A percentile compares a stretch with the other conserved stretches of the same genome.
phyloP scores from a whole-genome alignment of 225 moss, liverwort and hornwort genomes.

The Antitrichia curtipendula region DNA sequence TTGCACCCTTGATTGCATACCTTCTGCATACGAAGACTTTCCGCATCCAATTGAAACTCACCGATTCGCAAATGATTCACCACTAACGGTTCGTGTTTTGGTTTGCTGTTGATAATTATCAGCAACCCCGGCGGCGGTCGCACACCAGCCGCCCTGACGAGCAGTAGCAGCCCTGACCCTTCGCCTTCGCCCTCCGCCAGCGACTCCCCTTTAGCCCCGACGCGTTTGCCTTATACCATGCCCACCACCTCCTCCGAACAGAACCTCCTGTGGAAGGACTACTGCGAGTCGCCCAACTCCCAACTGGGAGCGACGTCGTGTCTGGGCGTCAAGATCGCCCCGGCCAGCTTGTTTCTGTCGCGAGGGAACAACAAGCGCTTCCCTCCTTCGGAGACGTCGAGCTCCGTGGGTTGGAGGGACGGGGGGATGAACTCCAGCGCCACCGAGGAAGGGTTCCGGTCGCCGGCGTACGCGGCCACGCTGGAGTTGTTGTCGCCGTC shows the following conservation, averaged over 20 bases:
- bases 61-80: not conserved
- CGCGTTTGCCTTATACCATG: conserved; percentile 39
- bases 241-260: not conserved
- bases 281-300: conserved; percentile 14
- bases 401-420: not conserved
- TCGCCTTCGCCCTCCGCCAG: not conserved
- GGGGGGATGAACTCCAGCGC: not conserved
- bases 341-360: conserved; percentile 4
- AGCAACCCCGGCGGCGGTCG: not conserved
- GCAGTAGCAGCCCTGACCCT: not conserved
- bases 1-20: not conserved
- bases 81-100: not conserved
- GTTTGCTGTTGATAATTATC: not conserved
- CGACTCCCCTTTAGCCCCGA: not conserved
- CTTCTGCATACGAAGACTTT: no score
- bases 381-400: not conserved
- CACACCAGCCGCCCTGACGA: not conserved
- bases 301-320: not conserved
- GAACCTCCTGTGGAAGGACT: conserved; percentile 23
- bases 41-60: not conserved
- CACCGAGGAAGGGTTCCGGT: conserved; percentile 29
- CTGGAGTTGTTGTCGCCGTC: conserved; percentile 48
- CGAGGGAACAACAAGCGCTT: not conserved
- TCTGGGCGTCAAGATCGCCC: conserved; percentile 26
- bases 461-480: conserved; percentile 45